Percentiles rank a stretch among this genome's conserved stretches.
Conservation (phyloP, 2,329 filamentous ascomycete species). For the Colletotrichum eleusines region DNA sequence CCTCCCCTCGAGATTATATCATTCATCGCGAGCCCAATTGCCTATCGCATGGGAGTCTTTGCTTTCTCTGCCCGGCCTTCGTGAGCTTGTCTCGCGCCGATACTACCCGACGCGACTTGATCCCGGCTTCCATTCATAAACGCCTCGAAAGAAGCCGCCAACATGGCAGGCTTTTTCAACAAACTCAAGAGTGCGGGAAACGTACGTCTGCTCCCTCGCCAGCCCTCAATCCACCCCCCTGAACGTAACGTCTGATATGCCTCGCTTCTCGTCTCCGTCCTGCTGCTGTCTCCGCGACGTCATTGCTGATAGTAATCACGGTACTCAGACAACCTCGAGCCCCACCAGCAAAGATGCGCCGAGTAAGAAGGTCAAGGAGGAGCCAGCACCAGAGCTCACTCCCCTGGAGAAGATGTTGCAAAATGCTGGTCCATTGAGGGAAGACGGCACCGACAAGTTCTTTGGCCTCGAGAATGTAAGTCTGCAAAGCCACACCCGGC, state of each 20-base stretch:
- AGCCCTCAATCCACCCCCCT: background rate
- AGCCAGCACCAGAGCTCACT: conserved; percentile 68
- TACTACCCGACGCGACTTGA: conserved; percentile 38
- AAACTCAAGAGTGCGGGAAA: conserved; percentile 68
- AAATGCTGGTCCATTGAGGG: conserved; percentile 82
- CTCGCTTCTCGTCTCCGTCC: conserved; percentile 12
- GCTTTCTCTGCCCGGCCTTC: conserved; percentile 37
- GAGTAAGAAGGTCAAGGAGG: conserved; percentile 69
- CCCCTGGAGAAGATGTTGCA: conserved; percentile 81
- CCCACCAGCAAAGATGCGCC: conserved; percentile 60
- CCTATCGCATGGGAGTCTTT: conserved; percentile 32
- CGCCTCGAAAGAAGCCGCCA: conserved; percentile 39
- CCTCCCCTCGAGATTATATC: conserved; percentile 7
- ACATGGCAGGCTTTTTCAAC: conserved; percentile 70
- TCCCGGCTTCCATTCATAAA: conserved; percentile 14
- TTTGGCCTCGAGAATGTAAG: conserved; percentile 98
- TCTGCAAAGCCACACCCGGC: conserved; percentile 44
- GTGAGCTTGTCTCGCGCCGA: conserved; percentile 53
- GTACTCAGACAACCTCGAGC: conserved; percentile 58
- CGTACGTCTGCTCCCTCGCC: conserved; percentile 57
- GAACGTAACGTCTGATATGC: background rate
- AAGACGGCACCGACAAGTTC: conserved; percentile 96
- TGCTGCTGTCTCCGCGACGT: conserved; percentile 25
- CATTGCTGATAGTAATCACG: conserved; percentile 45
- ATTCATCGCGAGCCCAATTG: conserved; percentile 28